These are phyloP conservation scores for Haplosporangium gracile DNA, from an alignment of 192 early-diverging fungal species.

Conservation along the genomic window DNA sequence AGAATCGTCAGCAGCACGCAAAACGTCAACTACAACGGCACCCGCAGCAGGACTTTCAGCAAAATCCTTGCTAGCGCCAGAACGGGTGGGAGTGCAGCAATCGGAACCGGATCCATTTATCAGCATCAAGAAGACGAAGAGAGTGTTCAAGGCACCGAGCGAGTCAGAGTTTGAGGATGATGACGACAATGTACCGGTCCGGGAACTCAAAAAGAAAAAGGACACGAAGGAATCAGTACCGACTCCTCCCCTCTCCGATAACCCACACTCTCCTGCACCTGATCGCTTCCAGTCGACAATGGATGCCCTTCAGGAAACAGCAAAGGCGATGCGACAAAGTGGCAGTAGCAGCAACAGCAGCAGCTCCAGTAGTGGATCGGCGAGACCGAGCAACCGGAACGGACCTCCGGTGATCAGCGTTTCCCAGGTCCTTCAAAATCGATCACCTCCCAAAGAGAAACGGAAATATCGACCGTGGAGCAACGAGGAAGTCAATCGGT, in stretches of 20 bases:
- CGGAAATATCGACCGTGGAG: conserved; percentile 24
- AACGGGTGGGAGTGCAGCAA: background rate
- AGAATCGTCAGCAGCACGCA: background rate
- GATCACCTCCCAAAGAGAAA: background rate
- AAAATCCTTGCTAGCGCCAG: background rate
- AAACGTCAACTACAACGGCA: background rate
- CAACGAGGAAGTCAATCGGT: conserved; percentile 9
- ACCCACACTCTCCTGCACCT: background rate
- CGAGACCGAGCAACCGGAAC: background rate
- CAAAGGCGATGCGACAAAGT: background rate
- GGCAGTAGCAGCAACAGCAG: background rate
- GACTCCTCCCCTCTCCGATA: background rate
- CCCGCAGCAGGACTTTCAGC: background rate
- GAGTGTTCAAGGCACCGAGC: background rate
- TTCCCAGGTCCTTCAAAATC: background rate
- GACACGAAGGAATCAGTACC: background rate
- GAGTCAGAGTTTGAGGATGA: conserved; percentile 37
- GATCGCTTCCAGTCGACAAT: too few species aligned
- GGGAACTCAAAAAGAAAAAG: background rate
- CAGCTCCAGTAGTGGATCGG: background rate
- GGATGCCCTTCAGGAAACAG: background rate
- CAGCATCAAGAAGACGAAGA: background rate
- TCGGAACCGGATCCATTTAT: background rate
- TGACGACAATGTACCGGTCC: background rate
- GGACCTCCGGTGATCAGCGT: background rate